Evolutionary conservation across 768 basidiomycete species (phyloP), one percentile per base, ranked within the genome.

Genomic region (Pisolithus sp.): DNA sequence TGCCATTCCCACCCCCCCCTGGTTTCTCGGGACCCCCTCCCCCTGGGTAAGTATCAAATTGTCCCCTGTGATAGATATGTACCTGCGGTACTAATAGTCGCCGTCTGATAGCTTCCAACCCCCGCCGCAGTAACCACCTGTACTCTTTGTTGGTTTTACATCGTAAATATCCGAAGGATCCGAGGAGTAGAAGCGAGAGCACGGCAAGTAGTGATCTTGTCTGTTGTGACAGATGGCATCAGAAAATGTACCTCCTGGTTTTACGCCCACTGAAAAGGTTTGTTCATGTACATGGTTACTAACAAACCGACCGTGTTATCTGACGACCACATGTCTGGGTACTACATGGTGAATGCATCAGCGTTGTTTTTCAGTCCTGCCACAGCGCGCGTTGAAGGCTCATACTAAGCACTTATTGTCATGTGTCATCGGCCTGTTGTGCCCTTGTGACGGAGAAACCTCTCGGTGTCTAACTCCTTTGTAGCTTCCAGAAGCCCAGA

Each of bases 1-100:
- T 85, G 78, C 80, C 84, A 13, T 88, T 88, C 72, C 79, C 82
- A 48, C 86, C 89, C 40, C 88, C 89, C 42, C 85, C 88, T 48
- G 88, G 88, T 10, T 89, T 91, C 65, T 79, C 73, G 55, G 86
- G 84, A 2, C 86, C 88, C 54, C 89, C 89, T 57, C 89, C 90
- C 52, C 88, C 90, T 59, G 89, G 90, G 91, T 93, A 71, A 68
- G 79, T 63, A 38, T 49, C 50, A 55, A 24, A 17, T 49, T 38
- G 42, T 31, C 49, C 24, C 21, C 44, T 41, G 13, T 34, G 20
- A 26, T 17, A 38, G 30, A 30, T 45, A 8, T 13, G 21, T 46
- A 41, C 40, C 4, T 47, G 31, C 50, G 12, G 46, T 58, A 41
- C 61, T 52, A 15, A 4, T 47, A 42, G 26, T 24, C 46, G 2